Percentiles rank a stretch among this genome's conserved stretches.
phyloP scores from a whole-genome alignment of 768 basidiomycete species.

The Mycena metata region DNA sequence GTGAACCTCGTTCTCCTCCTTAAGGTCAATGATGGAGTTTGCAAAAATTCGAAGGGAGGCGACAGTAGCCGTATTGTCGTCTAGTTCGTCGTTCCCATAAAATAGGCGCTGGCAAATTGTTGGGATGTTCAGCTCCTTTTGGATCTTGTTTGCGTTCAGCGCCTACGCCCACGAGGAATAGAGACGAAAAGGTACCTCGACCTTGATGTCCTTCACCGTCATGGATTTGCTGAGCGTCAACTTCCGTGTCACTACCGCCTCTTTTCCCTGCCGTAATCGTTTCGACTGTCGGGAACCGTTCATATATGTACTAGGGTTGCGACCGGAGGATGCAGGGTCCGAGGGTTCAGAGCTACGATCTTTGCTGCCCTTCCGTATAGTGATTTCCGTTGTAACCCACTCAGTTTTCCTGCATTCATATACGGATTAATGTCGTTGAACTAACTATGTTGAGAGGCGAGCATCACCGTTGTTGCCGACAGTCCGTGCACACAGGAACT shows the following conservation, averaged over 20 bases:
- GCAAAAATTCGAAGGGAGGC: slow-evolving; percentile 65
- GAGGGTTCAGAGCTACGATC: slow-evolving; percentile 42
- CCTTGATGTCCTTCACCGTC: slow-evolving; percentile 84
- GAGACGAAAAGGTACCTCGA: slow-evolving; percentile 63
- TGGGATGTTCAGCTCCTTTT: slow-evolving; percentile 73
- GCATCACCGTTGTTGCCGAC: slow-evolving; percentile 68
- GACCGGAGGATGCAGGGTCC: slow-evolving; percentile 46
- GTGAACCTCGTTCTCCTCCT: slow-evolving; percentile 71
- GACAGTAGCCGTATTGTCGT: slow-evolving; percentile 71
- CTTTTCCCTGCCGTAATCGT: slow-evolving; percentile 72
- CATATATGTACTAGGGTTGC: slow-evolving; percentile 38
- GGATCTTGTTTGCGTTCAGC: slow-evolving; percentile 59
- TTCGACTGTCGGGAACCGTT: slow-evolving; percentile 73
- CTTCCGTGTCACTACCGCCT: slow-evolving; percentile 62
- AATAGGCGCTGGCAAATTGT: slow-evolving; percentile 84
- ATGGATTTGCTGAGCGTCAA: slow-evolving; percentile 73
- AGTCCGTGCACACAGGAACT: slow-evolving; percentile 69
- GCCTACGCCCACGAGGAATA: not conserved
- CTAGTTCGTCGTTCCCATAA: slow-evolving; percentile 71
- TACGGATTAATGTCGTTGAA: slow-evolving; percentile 11
- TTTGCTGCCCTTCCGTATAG: slow-evolving; percentile 54
- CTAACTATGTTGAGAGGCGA: slow-evolving; percentile 24
- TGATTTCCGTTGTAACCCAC: slow-evolving; percentile 74
- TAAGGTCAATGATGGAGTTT: slow-evolving; percentile 76
- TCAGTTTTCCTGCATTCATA: slow-evolving; percentile 59